Conservation (phyloP, 2,329 filamentous ascomycete species). For the Pseudopyricularia javanii region DNA sequence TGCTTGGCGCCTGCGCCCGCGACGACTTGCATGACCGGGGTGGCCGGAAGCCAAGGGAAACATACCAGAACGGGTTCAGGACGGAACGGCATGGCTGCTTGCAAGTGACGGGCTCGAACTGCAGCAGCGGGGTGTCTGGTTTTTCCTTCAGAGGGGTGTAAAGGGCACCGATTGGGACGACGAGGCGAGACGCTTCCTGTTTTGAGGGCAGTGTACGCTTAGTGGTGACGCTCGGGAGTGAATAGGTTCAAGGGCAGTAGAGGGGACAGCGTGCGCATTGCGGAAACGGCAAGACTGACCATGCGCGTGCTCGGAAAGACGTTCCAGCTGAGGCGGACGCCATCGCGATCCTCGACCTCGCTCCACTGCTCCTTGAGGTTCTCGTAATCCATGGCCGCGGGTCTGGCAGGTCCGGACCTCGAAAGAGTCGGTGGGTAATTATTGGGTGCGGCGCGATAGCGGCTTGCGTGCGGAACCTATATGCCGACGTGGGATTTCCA, state of each 20-base stretch:
- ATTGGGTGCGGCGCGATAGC: not conserved
- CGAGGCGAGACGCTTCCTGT: conserved; percentile 84
- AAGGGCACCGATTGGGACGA: conserved; percentile 89
- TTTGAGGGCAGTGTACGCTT: not conserved
- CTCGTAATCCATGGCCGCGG: conserved; percentile 70
- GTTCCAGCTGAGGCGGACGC: conserved; percentile 94
- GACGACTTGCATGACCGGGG: not conserved
- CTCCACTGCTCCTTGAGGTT: conserved; percentile 91
- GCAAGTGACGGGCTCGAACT: conserved; percentile 95
- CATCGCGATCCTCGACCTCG: conserved; percentile 92
- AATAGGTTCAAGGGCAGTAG: not conserved
- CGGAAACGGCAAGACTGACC: conserved; percentile 38
- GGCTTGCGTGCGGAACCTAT: not conserved
- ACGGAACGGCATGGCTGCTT: conserved; percentile 92
- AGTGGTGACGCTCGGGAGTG: not conserved
- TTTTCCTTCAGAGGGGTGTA: conserved; percentile 97
- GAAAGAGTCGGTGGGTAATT: not conserved
- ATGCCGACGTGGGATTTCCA: not conserved
- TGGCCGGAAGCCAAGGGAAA: not conserved
- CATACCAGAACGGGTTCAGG: conserved; percentile 91
- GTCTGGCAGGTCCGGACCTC: not conserved
- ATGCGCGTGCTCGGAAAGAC: conserved; percentile 97
- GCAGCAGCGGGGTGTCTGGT: conserved; percentile 73
- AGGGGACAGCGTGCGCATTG: not conserved
- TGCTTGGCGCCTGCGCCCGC: not conserved